Evolutionary conservation across 768 basidiomycete species (phyloP).

Genomic region (Mycena crocata): DNA sequence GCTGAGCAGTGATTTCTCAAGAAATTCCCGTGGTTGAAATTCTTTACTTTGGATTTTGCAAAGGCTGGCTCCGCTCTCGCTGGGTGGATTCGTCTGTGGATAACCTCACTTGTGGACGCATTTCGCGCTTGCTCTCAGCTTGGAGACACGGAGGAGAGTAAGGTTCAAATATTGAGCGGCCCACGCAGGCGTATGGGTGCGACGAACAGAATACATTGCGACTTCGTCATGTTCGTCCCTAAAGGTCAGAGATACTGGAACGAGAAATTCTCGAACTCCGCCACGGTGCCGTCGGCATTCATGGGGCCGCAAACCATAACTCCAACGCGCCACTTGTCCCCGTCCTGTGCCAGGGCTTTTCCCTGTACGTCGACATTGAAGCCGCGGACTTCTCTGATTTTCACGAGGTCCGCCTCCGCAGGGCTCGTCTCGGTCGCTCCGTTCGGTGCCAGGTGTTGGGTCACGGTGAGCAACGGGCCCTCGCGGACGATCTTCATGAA

Average conservation of each 20-base stretch:
- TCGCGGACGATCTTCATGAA: constrained; percentile 29
- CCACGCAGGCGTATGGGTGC: no score
- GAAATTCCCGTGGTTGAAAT: no score
- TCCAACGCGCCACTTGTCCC: constrained; percentile 26
- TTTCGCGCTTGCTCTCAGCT: no score
- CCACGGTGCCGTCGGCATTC: constrained; percentile 10
- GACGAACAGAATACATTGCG: no score
- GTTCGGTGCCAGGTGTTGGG: constrained; percentile 10
- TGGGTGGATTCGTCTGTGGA: no score
- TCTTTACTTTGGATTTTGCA: no score
- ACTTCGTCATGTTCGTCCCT: not conserved
- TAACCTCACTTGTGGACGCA: no score
- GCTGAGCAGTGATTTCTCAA: no score
- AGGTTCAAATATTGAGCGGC: no score
- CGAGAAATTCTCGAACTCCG: constrained; percentile 23
- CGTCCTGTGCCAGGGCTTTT: constrained; percentile 13
- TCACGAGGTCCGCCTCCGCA: constrained; percentile 2
- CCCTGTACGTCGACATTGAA: constrained; percentile 26
- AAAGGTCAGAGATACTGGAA: constrained; percentile 17
- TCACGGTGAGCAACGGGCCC: constrained; percentile 26
- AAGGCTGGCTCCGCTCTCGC: no score
- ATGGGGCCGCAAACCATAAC: constrained; percentile 28
- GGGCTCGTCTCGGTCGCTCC: not conserved
- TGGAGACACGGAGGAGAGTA: no score
- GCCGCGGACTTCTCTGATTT: constrained; percentile 23